A percentile compares a stretch with the other conserved stretches of the same genome.
Conservation (phyloP, 148 eudicot species). For the Talinum fruticosum region DNA sequence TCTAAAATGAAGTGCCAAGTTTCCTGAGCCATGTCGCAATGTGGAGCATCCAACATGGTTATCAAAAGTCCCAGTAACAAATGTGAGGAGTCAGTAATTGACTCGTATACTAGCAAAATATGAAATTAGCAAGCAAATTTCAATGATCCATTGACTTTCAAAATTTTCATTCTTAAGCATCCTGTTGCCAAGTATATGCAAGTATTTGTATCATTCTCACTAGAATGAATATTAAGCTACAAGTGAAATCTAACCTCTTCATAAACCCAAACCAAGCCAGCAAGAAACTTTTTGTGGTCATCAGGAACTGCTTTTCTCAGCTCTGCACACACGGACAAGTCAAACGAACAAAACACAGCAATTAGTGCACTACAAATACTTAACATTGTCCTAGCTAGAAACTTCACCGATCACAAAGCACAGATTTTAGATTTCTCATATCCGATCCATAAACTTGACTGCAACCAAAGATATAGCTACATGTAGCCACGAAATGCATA, state of each 20-base stretch:
- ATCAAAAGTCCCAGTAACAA: background rate
- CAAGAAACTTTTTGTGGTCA: slow-evolving; percentile 89
- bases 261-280: slow-evolving; percentile 86
- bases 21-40: background rate
- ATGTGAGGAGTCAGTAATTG: no score
- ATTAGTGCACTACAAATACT: background rate
- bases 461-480: background rate
- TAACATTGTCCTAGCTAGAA: background rate
- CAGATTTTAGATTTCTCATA: background rate
- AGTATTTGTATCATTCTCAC: background rate
- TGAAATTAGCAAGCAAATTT: background rate
- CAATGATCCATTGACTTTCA: background rate
- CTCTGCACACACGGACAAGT: slow-evolving; percentile 51
- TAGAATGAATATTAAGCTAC: background rate
- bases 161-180: no score
- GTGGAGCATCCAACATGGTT: background rate
- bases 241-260: slow-evolving; percentile 60
- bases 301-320: slow-evolving; percentile 76
- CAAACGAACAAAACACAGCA: background rate
- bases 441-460: background rate
- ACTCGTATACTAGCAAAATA: background rate
- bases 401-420: background rate
- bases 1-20: background rate
- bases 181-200: background rate
- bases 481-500: no score